Evolutionary conservation across 805 yeast genomes (phyloP).

Genomic region (Ogataea paradorogensis): DNA sequence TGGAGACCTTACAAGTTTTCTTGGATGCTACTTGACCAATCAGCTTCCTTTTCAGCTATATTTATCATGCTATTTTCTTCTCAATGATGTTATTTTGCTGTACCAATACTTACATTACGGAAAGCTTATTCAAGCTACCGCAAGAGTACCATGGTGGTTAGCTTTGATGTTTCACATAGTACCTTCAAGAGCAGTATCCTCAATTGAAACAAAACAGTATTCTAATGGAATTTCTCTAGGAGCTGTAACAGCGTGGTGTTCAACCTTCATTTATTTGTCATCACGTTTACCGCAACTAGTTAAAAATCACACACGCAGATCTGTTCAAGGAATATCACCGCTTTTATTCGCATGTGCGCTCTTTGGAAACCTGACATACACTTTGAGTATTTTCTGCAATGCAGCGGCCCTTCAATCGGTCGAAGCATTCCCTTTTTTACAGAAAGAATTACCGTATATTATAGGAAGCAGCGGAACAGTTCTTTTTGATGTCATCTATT

Average conservation of each 20-base stretch:
- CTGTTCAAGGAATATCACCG: conserved; percentile 86
- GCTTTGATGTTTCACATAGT: conserved; percentile 32
- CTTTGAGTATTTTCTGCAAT: conserved; percentile 68
- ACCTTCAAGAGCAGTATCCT: conserved; percentile 12
- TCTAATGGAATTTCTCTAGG: not conserved
- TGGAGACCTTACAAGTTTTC: conserved; percentile 36
- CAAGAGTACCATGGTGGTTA: conserved; percentile 4
- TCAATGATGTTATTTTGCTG: conserved; percentile 64
- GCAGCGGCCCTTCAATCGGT: conserved; percentile 45
- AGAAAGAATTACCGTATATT: conserved; percentile 75
- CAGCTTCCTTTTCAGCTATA: conserved; percentile 81
- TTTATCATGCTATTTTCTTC: conserved; percentile 69
- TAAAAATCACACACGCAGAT: conserved; percentile 72
- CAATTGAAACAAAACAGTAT: not conserved
- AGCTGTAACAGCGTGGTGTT: conserved; percentile 69
- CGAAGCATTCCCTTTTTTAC: conserved; percentile 41
- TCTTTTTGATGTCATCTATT: conserved; percentile 67
- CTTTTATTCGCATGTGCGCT: conserved; percentile 76
- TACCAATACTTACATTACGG: conserved; percentile 73
- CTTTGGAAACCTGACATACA: conserved; percentile 72
- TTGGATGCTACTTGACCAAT: conserved; percentile 72
- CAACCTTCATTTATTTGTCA: conserved; percentile 69
- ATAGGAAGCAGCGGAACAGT: conserved; percentile 86
- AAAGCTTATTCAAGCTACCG: conserved; percentile 6
- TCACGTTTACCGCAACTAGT: conserved; percentile 83